A percentile compares a stretch with the other conserved stretches of the same genome.
phyloP scores from a whole-genome alignment of 306 rosid genomes.

The Astragalus membranaceus region DNA sequence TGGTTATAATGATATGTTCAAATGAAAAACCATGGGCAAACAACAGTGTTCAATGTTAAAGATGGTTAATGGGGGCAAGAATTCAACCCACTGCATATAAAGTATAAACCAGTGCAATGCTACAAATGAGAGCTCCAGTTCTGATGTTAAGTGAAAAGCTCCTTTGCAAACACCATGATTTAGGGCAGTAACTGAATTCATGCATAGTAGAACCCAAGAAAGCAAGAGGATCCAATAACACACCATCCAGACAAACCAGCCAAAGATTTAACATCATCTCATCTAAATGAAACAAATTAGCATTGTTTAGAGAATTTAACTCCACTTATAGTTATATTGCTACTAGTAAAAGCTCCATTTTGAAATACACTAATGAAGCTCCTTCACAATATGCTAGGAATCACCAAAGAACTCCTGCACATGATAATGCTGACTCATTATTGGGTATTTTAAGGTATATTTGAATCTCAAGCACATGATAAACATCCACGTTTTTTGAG shows the following conservation, averaged over 20 bases:
- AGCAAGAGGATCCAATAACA: constrained; percentile 41
- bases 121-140: constrained; percentile 46
- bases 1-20: too few species aligned
- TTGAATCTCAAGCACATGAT: constrained; percentile 75
- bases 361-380: constrained; percentile 39
- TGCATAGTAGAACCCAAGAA: constrained; percentile 33
- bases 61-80: constrained; percentile 22
- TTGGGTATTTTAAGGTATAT: constrained; percentile 36
- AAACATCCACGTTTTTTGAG: constrained; percentile 64
- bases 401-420: constrained; percentile 38
- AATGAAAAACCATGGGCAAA: too few species aligned
- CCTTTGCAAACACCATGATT: constrained; percentile 41
- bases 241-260: constrained; percentile 32
- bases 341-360: constrained; percentile 43
- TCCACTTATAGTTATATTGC: constrained; percentile 42
- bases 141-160: constrained; percentile 32
- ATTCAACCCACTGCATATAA: constrained; percentile 53
- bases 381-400: constrained; percentile 40
- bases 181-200: constrained; percentile 34
- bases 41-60: constrained; percentile 29
- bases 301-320: constrained; percentile 34
- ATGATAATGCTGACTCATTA: constrained; percentile 35
- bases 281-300: constrained; percentile 32
- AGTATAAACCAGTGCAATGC: constrained; percentile 38
- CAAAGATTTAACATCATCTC: constrained; percentile 37